These are phyloP conservation scores for Fusarium metavorans DNA, from an alignment of 2,329 filamentous ascomycete species.

Conservation along the genomic window DNA sequence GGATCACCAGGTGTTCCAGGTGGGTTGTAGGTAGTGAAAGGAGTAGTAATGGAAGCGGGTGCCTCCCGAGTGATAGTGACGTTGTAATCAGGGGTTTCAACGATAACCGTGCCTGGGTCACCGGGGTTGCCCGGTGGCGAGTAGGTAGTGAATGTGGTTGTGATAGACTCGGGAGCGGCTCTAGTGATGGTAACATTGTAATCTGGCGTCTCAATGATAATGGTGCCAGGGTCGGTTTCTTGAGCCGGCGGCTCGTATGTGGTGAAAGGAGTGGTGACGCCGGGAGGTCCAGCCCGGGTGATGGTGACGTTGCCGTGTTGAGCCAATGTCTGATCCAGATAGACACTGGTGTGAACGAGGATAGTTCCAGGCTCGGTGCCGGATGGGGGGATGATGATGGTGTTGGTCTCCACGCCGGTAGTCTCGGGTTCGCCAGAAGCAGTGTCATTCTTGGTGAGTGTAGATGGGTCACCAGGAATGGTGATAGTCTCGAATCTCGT, in stretches of 20 bases:
- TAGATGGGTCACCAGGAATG: conserved; percentile 32
- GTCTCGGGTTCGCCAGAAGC: conserved; percentile 6
- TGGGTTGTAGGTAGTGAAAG: conserved; percentile 17
- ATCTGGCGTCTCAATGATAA: conserved; percentile 29
- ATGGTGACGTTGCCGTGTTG: conserved; percentile 31
- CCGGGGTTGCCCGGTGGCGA: conserved; percentile 23
- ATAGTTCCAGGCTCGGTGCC: conserved; percentile 34
- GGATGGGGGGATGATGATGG: conserved; percentile 35
- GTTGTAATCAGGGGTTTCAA: conserved; percentile 33
- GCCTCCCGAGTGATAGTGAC: conserved; percentile 25
- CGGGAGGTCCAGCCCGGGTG: conserved; percentile 19
- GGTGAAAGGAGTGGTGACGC: conserved; percentile 22
- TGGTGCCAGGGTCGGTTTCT: conserved; percentile 24
- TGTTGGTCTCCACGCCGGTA: conserved; percentile 29
- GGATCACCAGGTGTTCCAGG: conserved; percentile 24
- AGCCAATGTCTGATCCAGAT: conserved; percentile 28
- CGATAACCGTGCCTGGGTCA: conserved; percentile 29
- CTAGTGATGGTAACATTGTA: conserved; percentile 32
- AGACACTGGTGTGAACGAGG: conserved; percentile 32
- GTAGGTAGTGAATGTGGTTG: conserved; percentile 27
- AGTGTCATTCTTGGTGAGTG: conserved; percentile 4
- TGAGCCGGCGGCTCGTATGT: conserved; percentile 25
- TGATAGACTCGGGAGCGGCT: conserved; percentile 21
- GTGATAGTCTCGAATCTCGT: conserved; percentile 27
- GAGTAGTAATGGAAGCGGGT: conserved; percentile 17